These are phyloP conservation scores for Wallacemonas collosoma DNA, from an alignment of 208 protist species.

Conservation along the genomic window DNA sequence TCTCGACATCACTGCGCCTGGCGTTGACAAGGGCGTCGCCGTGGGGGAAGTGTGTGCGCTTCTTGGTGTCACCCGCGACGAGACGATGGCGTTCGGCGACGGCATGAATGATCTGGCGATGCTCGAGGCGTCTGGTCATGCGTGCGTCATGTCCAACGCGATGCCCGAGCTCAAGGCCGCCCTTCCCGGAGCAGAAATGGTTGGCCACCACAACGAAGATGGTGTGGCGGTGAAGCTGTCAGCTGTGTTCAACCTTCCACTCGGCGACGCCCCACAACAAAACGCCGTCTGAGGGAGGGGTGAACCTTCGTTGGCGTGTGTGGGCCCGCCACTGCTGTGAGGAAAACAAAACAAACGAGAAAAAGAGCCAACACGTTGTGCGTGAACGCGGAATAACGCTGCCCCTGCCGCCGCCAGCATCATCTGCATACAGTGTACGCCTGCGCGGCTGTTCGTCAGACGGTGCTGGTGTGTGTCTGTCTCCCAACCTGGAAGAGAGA, in stretches of 20 bases:
- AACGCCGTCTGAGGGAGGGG: not conserved
- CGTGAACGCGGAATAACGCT: too few relatives aligned
- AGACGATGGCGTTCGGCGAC: conserved; percentile 66
- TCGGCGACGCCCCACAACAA: not conserved
- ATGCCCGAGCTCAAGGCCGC: conserved; percentile 21
- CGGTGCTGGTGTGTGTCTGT: too few relatives aligned
- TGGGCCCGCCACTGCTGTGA: too few relatives aligned
- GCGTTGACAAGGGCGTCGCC: conserved; percentile 57
- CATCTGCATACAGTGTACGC: too few relatives aligned
- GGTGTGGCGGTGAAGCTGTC: conserved; percentile 41
- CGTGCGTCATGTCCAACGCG: conserved; percentile 65
- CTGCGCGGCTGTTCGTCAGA: too few relatives aligned
- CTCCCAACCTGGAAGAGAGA: too few relatives aligned
- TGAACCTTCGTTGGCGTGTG: not conserved
- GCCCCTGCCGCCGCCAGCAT: too few relatives aligned
- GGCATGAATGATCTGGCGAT: conserved; percentile 74
- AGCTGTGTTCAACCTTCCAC: conserved; percentile 13
- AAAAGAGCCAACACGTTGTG: too few relatives aligned
- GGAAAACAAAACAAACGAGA: too few relatives aligned
- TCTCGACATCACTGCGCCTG: conserved; percentile 39
- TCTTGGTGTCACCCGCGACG: conserved; percentile 28
- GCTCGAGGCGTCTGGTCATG: conserved; percentile 45
- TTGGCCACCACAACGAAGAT: conserved; percentile 41
- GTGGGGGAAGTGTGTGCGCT: conserved; percentile 45
- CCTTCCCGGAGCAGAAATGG: conserved; percentile 24